phyloP scores from a whole-genome alignment of 805 yeast genomes.

The Myxozyma nipponensis region DNA sequence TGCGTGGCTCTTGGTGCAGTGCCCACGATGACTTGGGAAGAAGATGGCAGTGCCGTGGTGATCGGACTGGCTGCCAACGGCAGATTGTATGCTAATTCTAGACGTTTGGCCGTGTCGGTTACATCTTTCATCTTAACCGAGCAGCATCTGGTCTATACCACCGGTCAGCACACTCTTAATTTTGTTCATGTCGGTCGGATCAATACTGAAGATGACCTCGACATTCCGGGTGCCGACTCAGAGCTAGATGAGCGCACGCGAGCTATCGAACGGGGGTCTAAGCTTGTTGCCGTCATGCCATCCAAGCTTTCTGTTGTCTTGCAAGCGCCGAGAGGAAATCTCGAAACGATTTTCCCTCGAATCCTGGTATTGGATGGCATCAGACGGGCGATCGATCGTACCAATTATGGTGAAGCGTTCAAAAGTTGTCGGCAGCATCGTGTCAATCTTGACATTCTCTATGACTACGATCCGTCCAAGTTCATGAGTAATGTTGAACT shows the following conservation, averaged over 20 bases:
- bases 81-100: constrained; percentile 60
- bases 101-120: constrained; percentile 63
- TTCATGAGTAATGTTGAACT: constrained; percentile 60
- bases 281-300: constrained; percentile 77
- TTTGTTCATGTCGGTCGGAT: constrained; percentile 61
- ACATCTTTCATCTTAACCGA: constrained; percentile 77
- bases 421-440: constrained; percentile 83
- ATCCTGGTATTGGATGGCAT: constrained; percentile 85
- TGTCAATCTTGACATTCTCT: constrained; percentile 81
- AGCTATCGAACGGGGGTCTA: constrained; percentile 85
- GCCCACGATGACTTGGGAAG: constrained; percentile 8
- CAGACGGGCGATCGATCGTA: constrained; percentile 57
- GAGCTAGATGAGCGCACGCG: constrained; percentile 75
- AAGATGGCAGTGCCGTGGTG: constrained; percentile 51
- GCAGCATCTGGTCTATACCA: constrained; percentile 71
- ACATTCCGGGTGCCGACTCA: constrained; percentile 36
- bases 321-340: constrained; percentile 94
- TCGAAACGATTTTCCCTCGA: constrained; percentile 91
- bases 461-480: constrained; percentile 76
- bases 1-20: constrained; percentile 16
- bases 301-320: constrained; percentile 75
- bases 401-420: constrained; percentile 69
- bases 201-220: constrained; percentile 27
- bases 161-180: constrained; percentile 78
- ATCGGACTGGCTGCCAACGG: constrained; percentile 79